Base-by-base conservation (phyloP, 371 early-diverging fungal genomes). In the Rhizopus stolonifer region DNA sequence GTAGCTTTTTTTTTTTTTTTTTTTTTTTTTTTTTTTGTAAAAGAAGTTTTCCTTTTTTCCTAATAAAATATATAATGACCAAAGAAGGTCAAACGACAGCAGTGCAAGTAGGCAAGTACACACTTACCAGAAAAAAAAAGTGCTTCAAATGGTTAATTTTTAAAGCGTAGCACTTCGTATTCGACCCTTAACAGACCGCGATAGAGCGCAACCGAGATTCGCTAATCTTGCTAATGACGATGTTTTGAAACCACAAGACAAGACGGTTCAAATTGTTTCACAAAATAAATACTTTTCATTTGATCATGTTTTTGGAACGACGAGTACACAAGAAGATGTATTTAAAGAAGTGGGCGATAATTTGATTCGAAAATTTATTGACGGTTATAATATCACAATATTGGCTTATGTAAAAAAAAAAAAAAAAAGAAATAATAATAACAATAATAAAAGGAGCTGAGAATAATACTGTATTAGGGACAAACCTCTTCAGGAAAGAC, bases 401-500 rank as follows among this genome's bases (percentile, higher is more conserved):
- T 83, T 98, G 58, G 98, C 98, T 32, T 99, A 98, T 78, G 99
- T 70, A 63, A 87, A n/a, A n/a, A n/a, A n/a, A n/a, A n/a, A n/a
- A n/a, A n/a, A n/a, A n/a, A n/a, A n/a, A n/a, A n/a, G n/a, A n/a
- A n/a, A n/a, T n/a, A n/a, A n/a, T n/a, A n/a, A n/a, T n/a, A n/a
- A n/a, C n/a, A n/a, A n/a, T n/a, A n/a, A n/a, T n/a, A n/a, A n/a
- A n/a, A n/a, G n/a, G n/a, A n/a, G n/a, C n/a, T n/a, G n/a, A n/a
- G n/a, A n/a, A n/a, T n/a, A n/a, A n/a, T n/a, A n/a, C n/a, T n/a
- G n/a, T n/a, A n/a, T n/a, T 52, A 70, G 70, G 70, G 89, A 13
- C 92, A 96, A 77, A 92, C 92, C 13, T 91, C 92, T 10, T 88
- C 90, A 11, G 97, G 97, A 47, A 99, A 99, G 78, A 98, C 99